Conservation (phyloP, 2,329 filamentous ascomycete species). For the Paecilomyces formosus region DNA sequence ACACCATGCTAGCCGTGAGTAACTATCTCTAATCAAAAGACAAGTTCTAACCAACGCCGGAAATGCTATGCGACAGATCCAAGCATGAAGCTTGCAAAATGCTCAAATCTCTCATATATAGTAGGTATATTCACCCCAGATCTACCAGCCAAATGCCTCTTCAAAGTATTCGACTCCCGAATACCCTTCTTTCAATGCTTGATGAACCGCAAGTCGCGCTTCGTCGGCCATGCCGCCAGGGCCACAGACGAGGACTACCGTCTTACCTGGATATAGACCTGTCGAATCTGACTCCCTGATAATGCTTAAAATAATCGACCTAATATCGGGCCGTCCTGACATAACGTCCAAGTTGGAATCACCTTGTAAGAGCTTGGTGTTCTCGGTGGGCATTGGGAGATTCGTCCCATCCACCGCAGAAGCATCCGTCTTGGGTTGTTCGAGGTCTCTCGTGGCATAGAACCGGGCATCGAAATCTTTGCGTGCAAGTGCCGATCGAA, state of each 20-base stretch:
- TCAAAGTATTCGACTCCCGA: constrained; percentile 34
- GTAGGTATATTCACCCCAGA: neutral
- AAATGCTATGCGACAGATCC: neutral
- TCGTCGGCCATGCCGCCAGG: constrained; percentile 36
- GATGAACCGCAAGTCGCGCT: constrained; percentile 27
- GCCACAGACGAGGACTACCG: constrained; percentile 35
- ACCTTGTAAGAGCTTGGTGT: neutral
- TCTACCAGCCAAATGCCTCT: constrained; percentile 34
- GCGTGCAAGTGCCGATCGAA: constrained; percentile 4
- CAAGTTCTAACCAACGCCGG: neutral
- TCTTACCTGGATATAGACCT: constrained; percentile 8
- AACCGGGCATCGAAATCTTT: constrained; percentile 8
- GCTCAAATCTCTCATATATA: neutral
- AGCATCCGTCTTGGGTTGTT: neutral
- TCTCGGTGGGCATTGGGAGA: neutral
- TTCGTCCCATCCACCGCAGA: neutral
- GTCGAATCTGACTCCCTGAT: constrained; percentile 11
- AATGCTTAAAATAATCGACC: constrained; percentile 13
- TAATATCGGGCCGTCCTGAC: constrained; percentile 25
- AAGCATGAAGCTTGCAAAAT: neutral
- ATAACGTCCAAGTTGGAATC: constrained; percentile 15
- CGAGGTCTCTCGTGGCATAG: constrained; percentile 5
- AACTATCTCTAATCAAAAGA: neutral
- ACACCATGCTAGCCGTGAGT: neutral
- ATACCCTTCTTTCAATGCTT: constrained; percentile 18